Conservation (phyloP, 2,329 filamentous ascomycete species). For the Fusarium sarcochroum region DNA sequence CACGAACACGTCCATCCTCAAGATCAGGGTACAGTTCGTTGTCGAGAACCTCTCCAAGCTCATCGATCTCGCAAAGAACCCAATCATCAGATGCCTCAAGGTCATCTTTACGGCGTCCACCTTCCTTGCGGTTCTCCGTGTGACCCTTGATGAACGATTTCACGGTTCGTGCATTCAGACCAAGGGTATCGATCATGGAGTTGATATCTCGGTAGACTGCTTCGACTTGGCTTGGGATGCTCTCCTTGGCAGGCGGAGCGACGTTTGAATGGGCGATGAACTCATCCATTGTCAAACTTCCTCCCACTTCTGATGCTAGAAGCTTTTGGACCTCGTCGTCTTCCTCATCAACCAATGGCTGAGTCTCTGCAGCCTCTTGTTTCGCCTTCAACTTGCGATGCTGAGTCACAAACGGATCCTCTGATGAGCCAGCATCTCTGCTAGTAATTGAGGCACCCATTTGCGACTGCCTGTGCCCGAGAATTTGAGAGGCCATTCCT, state of each 20-base stretch:
- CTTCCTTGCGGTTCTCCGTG: slow-evolving; percentile 65
- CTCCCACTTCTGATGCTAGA: slow-evolving; percentile 71
- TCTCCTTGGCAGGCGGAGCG: slow-evolving; percentile 67
- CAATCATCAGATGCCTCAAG: slow-evolving; percentile 78
- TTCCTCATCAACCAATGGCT: slow-evolving; percentile 75
- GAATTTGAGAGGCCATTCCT: slow-evolving; percentile 68
- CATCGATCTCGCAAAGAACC: slow-evolving; percentile 81
- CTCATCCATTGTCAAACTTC: slow-evolving; percentile 74
- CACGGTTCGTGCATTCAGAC: slow-evolving; percentile 82
- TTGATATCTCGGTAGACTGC: slow-evolving; percentile 85
- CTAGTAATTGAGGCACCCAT: slow-evolving; percentile 57
- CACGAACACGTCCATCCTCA: slow-evolving; percentile 76
- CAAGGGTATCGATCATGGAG: slow-evolving; percentile 94
- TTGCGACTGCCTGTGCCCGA: slow-evolving; percentile 58
- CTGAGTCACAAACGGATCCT: slow-evolving; percentile 65
- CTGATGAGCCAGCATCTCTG: slow-evolving; percentile 54
- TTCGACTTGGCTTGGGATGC: slow-evolving; percentile 74
- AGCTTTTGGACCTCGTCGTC: slow-evolving; percentile 76
- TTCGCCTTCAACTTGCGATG: slow-evolving; percentile 67
- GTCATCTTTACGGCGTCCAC: slow-evolving; percentile 73
- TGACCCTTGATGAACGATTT: slow-evolving; percentile 78
- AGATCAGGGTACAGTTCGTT: slow-evolving; percentile 74
- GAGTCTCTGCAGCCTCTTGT: slow-evolving; percentile 70
- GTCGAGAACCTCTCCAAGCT: slow-evolving; percentile 75
- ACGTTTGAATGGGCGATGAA: slow-evolving; percentile 76